phyloP scores from a whole-genome alignment of 2,329 filamentous ascomycete genomes.

The Orbilia blumenaviensis region DNA sequence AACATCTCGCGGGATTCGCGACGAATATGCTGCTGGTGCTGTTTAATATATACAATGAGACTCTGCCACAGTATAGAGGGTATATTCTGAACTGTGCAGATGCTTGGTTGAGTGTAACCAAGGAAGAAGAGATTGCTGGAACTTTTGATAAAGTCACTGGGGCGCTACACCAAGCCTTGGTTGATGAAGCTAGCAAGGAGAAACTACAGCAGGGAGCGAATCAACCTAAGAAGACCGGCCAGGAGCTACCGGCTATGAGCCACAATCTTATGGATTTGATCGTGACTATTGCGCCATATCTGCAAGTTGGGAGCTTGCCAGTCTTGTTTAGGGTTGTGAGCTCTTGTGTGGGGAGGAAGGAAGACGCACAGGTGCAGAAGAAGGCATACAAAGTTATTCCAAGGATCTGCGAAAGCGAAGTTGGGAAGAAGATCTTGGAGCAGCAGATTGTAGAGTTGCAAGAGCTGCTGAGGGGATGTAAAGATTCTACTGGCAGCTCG shows the following conservation, averaged over 20 bases:
- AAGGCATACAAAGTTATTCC: constrained; percentile 99
- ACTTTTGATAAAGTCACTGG: constrained; percentile 88
- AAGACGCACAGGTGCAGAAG: constrained; percentile 94
- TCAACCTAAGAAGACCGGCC: constrained; percentile 69
- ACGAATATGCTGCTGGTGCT: constrained; percentile 92
- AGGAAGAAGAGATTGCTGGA: constrained; percentile 78
- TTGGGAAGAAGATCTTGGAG: constrained; percentile 77
- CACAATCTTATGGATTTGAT: constrained; percentile 97
- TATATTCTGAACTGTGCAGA: constrained; percentile 95
- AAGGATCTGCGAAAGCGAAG: constrained; percentile 81
- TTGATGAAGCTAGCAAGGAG: constrained; percentile 65
- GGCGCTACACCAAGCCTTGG: constrained; percentile 79
- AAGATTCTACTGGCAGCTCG: constrained; percentile 85
- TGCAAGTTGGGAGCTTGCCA: constrained; percentile 84
- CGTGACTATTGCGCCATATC: constrained; percentile 93
- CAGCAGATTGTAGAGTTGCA: constrained; percentile 83
- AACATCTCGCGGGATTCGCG: constrained; percentile 80
- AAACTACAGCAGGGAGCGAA: constrained; percentile 60
- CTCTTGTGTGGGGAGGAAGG: constrained; percentile 79
- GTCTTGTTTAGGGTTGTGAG: constrained; percentile 87
- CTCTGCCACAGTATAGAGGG: constrained; percentile 87
- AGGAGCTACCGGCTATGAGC: constrained; percentile 83
- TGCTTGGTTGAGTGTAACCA: constrained; percentile 88
- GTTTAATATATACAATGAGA: constrained; percentile 99
- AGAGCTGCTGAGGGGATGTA: constrained; percentile 77